Evolutionary conservation across 805 yeast species (phyloP).

Genomic region (Priceomyces fermenticarens): DNA sequence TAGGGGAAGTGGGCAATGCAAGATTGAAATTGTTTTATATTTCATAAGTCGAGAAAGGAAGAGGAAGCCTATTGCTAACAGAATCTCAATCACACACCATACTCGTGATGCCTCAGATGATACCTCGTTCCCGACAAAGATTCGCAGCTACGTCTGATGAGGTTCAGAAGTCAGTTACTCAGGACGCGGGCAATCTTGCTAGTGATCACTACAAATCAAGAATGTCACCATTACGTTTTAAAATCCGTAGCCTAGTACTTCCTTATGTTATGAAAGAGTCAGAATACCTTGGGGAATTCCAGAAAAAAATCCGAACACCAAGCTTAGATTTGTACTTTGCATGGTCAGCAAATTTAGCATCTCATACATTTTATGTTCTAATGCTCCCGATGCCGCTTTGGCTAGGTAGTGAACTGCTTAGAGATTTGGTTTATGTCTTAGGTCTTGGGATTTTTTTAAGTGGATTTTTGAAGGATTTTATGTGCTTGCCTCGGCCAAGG

Average conservation of each 20-base stretch:
- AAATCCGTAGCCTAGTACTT: slow-evolving; percentile 50
- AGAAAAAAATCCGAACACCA: slow-evolving; percentile 46
- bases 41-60: no score
- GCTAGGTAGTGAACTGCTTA: slow-evolving; percentile 62
- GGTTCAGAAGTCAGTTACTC: background rate
- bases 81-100: no score
- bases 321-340: slow-evolving; percentile 73
- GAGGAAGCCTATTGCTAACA: no score
- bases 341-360: slow-evolving; percentile 83
- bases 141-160: background rate
- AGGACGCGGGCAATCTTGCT: slow-evolving; percentile 75
- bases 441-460: slow-evolving; percentile 71
- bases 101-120: no score
- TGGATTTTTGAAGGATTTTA: slow-evolving; percentile 76
- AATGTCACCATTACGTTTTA: slow-evolving; percentile 55
- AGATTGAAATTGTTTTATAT: no score
- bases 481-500: slow-evolving; percentile 88
- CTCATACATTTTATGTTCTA: slow-evolving; percentile 90
- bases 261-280: slow-evolving; percentile 68
- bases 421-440: slow-evolving; percentile 58
- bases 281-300: slow-evolving; percentile 53
- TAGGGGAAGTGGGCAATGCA: no score
- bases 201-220: slow-evolving; percentile 60
- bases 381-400: slow-evolving; percentile 84
- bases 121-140: no score